Evolutionary conservation across 371 early-diverging fungal species (phyloP), one percentile per base, ranked within the genome.

Genomic region (Actinomucor elegans): DNA sequence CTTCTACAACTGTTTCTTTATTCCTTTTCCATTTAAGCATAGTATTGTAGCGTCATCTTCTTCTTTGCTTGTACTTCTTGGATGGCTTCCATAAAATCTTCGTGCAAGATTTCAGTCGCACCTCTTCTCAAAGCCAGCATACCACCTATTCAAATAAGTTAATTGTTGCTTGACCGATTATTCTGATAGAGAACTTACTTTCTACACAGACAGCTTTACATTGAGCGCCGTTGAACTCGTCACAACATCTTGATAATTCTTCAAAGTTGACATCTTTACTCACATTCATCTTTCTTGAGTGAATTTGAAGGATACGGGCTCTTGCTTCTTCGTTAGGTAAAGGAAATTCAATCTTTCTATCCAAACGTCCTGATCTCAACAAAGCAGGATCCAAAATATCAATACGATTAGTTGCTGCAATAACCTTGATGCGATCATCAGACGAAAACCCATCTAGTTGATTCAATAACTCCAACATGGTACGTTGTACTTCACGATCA

Each of bases 331-430:
- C 94, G 64, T 96, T 99, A 35, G 99, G 99, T 20, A 95, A 71
- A 21, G 99, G 99, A 75, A 99, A 99, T 79, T 99, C 99, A 57
- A 99, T 99, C 78, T 99, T 99, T 63, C 99, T 89, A 77, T 99
- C 99, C 59, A 99, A 72, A 71, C 99, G 93, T 23, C 99, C 99
- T 10, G 99, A 96, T 48, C 99, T 91, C 23, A 99, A 78, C 55
- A 99, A 84, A 15, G 99, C 99, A 36, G 99, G 99, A 74, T 99
- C 99, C 34, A 99, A 77, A 67, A 98, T 99, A 83, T 99, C 99
- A 42, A 99, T 96, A 69, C 99, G 94, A 75, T 99, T 99, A 32
- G 99, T 99, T 21, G 99, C 99, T n/a, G 99, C 99, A 83, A 99
- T 99, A 18, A 99, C 97, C 86, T 99, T 99, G 69, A 99, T 98